Conservation (phyloP, 371 early-diverging fungal genomes). For the Circinella minor region DNA sequence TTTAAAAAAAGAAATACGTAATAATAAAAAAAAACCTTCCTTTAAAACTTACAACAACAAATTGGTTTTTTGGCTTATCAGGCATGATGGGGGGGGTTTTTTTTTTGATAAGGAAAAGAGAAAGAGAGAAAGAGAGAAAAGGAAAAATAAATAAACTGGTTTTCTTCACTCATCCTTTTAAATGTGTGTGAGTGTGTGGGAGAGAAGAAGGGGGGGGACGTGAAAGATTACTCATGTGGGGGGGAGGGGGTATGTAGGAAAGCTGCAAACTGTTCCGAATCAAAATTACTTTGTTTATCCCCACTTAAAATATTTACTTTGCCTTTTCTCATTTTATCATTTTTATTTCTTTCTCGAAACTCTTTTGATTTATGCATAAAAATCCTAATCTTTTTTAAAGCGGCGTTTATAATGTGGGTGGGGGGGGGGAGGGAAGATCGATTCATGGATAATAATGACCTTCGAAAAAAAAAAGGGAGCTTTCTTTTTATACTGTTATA, state of each 20-base stretch:
- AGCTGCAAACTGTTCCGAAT: too few relatives aligned
- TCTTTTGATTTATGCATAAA: neutral
- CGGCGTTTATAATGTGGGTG: conserved; percentile 2
- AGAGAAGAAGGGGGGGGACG: too few relatives aligned
- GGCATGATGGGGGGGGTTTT: conserved; percentile 18
- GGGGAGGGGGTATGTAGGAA: too few relatives aligned
- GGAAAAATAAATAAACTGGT: neutral
- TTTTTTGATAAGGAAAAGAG: neutral
- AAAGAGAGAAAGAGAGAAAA: conserved; percentile 7
- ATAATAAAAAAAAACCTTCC: neutral
- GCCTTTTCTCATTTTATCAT: neutral
- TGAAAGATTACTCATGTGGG: too few relatives aligned
- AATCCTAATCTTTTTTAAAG: conserved; percentile 4
- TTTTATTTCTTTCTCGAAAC: neutral
- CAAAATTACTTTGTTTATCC: too few relatives aligned
- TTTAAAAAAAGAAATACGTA: neutral
- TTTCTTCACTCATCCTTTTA: too few relatives aligned
- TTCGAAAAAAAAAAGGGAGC: too few relatives aligned
- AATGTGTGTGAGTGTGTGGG: too few relatives aligned
- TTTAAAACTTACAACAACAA: conserved; percentile 50
- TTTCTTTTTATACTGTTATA: too few relatives aligned
- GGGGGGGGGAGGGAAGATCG: neutral
- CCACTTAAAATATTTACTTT: too few relatives aligned
- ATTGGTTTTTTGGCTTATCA: conserved; percentile 44
- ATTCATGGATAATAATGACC: too few relatives aligned